These are phyloP conservation scores for Psilocybe azurescens DNA, from an alignment of 768 basidiomycete species.

Conservation along the genomic window DNA sequence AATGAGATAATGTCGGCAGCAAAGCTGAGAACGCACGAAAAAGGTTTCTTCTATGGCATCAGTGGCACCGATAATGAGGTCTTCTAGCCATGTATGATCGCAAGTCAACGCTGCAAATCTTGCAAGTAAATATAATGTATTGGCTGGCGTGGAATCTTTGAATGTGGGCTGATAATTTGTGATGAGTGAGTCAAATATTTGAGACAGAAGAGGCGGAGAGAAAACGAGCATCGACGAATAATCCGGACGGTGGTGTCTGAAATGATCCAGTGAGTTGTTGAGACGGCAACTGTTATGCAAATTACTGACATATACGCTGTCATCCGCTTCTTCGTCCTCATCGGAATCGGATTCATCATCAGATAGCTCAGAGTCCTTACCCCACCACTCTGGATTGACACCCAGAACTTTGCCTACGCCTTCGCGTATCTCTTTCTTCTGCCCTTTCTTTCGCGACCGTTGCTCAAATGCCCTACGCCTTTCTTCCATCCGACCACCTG, in stretches of 20 bases:
- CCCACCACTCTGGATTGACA: conserved; percentile 72
- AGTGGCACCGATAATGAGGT: conserved; percentile 88
- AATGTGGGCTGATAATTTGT: conserved; percentile 73
- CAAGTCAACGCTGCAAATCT: conserved; percentile 94
- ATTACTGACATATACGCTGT: conserved; percentile 52
- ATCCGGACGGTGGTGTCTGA: conserved; percentile 75
- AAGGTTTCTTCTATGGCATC: conserved; percentile 92
- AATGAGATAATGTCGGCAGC: conserved; percentile 15
- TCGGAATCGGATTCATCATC: conserved; percentile 39
- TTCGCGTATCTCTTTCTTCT: conserved; percentile 60
- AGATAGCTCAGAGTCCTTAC: conserved; percentile 46
- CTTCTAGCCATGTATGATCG: conserved; percentile 91
- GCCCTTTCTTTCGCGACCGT: conserved; percentile 55
- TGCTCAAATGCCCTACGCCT: conserved; percentile 65
- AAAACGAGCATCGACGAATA: conserved; percentile 94
- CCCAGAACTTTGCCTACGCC: conserved; percentile 61
- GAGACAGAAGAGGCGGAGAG: conserved; percentile 76
- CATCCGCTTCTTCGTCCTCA: conserved; percentile 55
- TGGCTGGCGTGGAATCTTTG: conserved; percentile 86
- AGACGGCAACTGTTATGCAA: background rate
- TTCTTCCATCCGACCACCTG: conserved; percentile 76
- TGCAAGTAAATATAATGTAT: conserved; percentile 87
- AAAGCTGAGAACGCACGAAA: conserved; percentile 66
- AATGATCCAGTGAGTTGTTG: conserved; percentile 21
- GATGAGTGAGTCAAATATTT: conserved; percentile 84